Evolutionary conservation across 2,329 filamentous ascomycete genomes (phyloP), one percentile per base, ranked within the genome.

Genomic region (Fusarium scirpi): DNA sequence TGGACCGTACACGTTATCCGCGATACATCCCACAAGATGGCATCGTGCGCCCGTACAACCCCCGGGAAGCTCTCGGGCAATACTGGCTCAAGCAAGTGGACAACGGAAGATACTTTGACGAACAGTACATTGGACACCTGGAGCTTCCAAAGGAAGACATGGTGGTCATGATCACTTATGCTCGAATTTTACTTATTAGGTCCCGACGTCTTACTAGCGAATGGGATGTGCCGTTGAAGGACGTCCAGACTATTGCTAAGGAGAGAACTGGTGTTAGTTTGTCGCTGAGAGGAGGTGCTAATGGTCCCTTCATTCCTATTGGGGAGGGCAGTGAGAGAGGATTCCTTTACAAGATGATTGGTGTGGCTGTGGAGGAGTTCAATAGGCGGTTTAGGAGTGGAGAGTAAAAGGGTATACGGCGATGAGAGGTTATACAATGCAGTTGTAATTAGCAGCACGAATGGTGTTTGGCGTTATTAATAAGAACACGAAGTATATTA

Each of bases 21-120:
- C 92, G 96, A 20, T 98, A 97, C 82, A 94, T 99, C 65, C 93
- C 94, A 18, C 89, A 91, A 44, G 95, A 99, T 78, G 96, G 96
- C 43, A 93, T 99, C 65, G 94, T 99, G 34, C 91, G 95, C 5
- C 94, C 96, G 0, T 99, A 97, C 84, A 94, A 91, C 59, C 93
- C 97, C 78, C 93, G 96, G 48, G 96, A 99, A 84, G 94, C 96
- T 0, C 89, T 99, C 5, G 96, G 96, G 1, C 96, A 99, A 80
- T 98, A 94, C 84, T 99, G 96, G 97, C 90, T 99, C 70, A 99
- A 99, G 86, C 97, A 97, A 63, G 90, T 97, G 13, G 96, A 99
- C 81, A 96, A 98, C 71, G 96, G 96, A 67, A 96, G 94, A 80
- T 98, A 95, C 85, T 99, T 99, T 87, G 92, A 97, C 82, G 96